Percentiles rank a stretch among this genome's conserved stretches.
phyloP scores from a whole-genome alignment of 2,329 filamentous ascomycete species.

The Aspergillus sp. region DNA sequence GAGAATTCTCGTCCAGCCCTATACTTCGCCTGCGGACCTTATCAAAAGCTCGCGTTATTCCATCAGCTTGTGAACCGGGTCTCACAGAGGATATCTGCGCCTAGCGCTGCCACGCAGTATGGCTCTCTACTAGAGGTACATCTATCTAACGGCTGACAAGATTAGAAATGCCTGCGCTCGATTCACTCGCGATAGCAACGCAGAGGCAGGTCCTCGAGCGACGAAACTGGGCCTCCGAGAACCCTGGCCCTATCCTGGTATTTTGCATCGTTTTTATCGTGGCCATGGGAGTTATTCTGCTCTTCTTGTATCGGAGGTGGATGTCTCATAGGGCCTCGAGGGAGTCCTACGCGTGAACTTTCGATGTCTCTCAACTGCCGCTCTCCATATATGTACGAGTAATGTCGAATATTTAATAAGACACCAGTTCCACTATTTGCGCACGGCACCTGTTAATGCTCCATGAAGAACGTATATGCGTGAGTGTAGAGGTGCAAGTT shows the following conservation, averaged over 20 bases:
- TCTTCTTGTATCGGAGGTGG: conserved; percentile 52
- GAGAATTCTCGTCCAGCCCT: neutral
- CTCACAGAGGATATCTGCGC: neutral
- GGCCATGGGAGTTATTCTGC: conserved; percentile 48
- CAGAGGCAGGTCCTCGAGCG: conserved; percentile 37
- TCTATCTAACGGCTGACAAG: neutral
- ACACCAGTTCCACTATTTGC: neutral
- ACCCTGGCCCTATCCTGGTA: conserved; percentile 63
- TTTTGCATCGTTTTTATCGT: conserved; percentile 62
- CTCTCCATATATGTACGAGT: neutral
- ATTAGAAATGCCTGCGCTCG: conserved; percentile 29
- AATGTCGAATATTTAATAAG: neutral
- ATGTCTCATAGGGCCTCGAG: conserved; percentile 30
- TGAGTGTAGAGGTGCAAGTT: too few relatives aligned
- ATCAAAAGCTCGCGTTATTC: neutral
- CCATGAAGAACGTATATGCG: neutral
- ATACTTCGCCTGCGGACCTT: neutral
- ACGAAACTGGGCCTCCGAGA: conserved; percentile 56
- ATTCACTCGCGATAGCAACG: conserved; percentile 20
- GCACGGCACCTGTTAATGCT: neutral
- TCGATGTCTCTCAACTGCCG: too few relatives aligned
- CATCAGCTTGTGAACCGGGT: neutral
- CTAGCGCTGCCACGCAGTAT: neutral
- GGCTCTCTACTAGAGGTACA: neutral
- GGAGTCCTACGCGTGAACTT: conserved; percentile 17